phyloP scores from a whole-genome alignment of 305 asterid genomes.

The Fraxinus baroniana region DNA sequence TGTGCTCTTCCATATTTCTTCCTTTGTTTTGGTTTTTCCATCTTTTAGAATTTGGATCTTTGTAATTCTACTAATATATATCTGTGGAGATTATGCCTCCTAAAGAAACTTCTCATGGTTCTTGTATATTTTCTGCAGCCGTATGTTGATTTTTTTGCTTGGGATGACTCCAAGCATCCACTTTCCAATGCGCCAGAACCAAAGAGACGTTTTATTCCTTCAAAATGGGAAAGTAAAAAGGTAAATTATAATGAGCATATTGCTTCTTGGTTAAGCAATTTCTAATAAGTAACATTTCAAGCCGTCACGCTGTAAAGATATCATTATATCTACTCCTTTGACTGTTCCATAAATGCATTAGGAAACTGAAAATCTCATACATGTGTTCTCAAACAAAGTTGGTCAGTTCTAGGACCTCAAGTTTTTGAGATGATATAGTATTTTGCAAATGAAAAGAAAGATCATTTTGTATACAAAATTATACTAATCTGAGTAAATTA shows the following conservation, averaged over 20 bases:
- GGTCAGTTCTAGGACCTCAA: not conserved
- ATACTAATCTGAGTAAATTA: not conserved
- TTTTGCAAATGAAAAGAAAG: not conserved
- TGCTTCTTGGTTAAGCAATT: not conserved
- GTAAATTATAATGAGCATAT: conserved; percentile 28
- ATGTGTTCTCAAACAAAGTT: not conserved
- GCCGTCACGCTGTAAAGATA: not conserved
- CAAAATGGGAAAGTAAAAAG: conserved; percentile 88
- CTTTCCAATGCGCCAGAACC: conserved; percentile 95
- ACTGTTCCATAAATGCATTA: not conserved
- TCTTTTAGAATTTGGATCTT: not conserved
- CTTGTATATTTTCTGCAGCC: conserved; percentile 46
- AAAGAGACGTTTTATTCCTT: conserved; percentile 91
- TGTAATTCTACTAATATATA: not conserved
- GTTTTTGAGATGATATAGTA: not conserved
- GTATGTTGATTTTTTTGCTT: conserved; percentile 77
- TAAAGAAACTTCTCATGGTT: conserved; percentile 19
- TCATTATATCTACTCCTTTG: not conserved
- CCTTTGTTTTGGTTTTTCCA: not conserved
- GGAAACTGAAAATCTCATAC: not conserved
- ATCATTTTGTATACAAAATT: not conserved
- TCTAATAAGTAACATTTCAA: not conserved
- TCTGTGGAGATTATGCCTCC: conserved; percentile 6
- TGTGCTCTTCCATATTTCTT: conserved; percentile 28
- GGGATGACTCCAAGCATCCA: conserved; percentile 83